These are phyloP conservation scores for Pugionium cornutum DNA, from an alignment of 345 rosid species.

Conservation along the genomic window DNA sequence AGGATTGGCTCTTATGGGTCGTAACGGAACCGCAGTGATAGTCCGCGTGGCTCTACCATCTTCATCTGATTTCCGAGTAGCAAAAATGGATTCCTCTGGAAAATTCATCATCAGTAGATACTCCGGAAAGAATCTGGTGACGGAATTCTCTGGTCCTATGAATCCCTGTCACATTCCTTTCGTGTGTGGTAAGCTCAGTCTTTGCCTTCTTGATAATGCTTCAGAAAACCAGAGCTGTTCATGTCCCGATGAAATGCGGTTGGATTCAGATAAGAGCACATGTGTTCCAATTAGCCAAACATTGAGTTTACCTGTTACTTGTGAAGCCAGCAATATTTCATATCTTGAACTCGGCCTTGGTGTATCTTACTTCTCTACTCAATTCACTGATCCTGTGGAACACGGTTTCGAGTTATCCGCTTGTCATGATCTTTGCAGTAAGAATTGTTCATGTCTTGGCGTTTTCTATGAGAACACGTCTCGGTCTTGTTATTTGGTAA, in stretches of 20 bases:
- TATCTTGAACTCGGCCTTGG: constrained; percentile 55
- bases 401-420: constrained; percentile 47
- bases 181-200: constrained; percentile 59
- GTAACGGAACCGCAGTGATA: constrained; percentile 56
- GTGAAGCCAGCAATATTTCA: constrained; percentile 48
- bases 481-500: constrained; percentile 61
- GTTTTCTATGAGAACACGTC: constrained; percentile 62
- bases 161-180: constrained; percentile 65
- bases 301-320: constrained; percentile 56
- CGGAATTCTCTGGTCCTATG: constrained; percentile 60
- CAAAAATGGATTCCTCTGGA: constrained; percentile 61
- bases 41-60: constrained; percentile 45
- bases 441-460: constrained; percentile 72
- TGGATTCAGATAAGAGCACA: constrained; percentile 35
- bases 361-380: constrained; percentile 55
- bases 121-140: constrained; percentile 41
- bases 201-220: constrained; percentile 48
- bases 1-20: constrained; percentile 61
- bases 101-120: constrained; percentile 52
- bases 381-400: constrained; percentile 51
- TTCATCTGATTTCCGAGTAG: constrained; percentile 60
- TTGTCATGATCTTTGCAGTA: constrained; percentile 62
- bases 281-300: constrained; percentile 57
- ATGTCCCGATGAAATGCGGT: constrained; percentile 57
- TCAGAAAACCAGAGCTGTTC: constrained; percentile 54